Conservation (phyloP, 2,329 filamentous ascomycete genomes). For the Ophiocordyceps australis region DNA sequence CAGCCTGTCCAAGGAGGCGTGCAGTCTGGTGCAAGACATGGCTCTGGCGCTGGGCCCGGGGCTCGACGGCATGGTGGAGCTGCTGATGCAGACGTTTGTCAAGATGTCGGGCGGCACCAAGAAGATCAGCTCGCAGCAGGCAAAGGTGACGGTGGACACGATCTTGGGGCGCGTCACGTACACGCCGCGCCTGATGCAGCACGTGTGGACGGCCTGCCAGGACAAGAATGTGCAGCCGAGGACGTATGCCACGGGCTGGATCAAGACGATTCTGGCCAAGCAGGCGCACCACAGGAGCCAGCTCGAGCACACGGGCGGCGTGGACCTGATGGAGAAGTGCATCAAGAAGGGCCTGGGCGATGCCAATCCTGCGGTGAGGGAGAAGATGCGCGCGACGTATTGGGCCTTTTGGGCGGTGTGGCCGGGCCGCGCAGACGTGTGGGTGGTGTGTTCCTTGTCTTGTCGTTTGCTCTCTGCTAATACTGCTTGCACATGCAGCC, state of each 20-base stretch:
- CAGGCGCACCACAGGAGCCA: conserved; percentile 63
- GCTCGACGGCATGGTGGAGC: conserved; percentile 77
- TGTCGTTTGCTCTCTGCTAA: conserved; percentile 5
- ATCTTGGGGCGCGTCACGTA: conserved; percentile 70
- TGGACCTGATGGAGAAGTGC: conserved; percentile 73
- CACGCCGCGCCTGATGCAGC: conserved; percentile 64
- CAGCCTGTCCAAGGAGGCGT: conserved; percentile 76
- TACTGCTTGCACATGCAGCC: conserved; percentile 31
- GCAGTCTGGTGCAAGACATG: conserved; percentile 68
- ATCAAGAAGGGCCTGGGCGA: conserved; percentile 80
- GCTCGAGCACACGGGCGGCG: conserved; percentile 67
- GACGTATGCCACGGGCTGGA: conserved; percentile 62
- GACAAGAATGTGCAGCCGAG: conserved; percentile 90
- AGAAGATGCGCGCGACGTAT: conserved; percentile 69
- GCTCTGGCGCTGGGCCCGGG: conserved; percentile 57
- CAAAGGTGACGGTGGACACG: conserved; percentile 61
- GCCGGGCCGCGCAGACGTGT: conserved; percentile 59
- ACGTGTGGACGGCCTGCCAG: conserved; percentile 63
- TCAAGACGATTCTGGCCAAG: conserved; percentile 64
- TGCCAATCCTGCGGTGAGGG: conserved; percentile 76
- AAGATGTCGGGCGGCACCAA: conserved; percentile 84
- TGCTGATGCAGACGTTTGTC: conserved; percentile 74
- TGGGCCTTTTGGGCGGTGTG: conserved; percentile 70
- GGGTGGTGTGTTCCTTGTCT: conserved; percentile 16
- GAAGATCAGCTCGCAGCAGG: conserved; percentile 76